Base-by-base conservation (phyloP, 257 asterid species). In the Henckelia pumila region DNA sequence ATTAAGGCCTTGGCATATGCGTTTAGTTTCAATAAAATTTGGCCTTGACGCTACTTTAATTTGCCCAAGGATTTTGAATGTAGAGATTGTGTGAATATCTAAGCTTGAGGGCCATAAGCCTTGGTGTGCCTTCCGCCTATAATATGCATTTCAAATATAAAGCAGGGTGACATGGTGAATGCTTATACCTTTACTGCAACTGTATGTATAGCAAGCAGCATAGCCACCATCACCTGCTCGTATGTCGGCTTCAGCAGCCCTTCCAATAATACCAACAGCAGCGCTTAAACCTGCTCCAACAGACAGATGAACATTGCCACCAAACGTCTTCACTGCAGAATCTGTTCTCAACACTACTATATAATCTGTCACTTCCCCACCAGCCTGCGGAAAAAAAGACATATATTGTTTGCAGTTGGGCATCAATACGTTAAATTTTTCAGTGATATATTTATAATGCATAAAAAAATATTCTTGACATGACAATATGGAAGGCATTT, bases 321-420 rank as follows among this genome's bases (percentile, higher is more conserved):
- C 66, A 44, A 85, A 85, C 35, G 90, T 83, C 82, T 76, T 83
- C 63, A 88, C 70, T 67, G 92, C 92, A 63, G 85, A 86, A 68
- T 62, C 78, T 63, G 79, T 82, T 76, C 95, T 77, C 76, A 88
- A 72, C 76, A 85, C 92, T 52, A 88, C 77, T 40, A 88, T 80
- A 68, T 75, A 85, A 72, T 88, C 95, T 20, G 87, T 83, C 80
- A 88, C 82, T 71, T 88, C 95, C 57, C 95, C 95, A 56, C 95
- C 95, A 66, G 79, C 95, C 92, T 88, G 83, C 29, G 73, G 37
- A 76, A 71, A 59, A 66, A 69, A 37, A 52, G 58, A 58, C 69
- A 57, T 10, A 44, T 33, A 44, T 47, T 47, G 19, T 19, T 44
- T 7, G 19, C 19, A 44, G 52, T 4, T 44, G n/a, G 19, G 53